Conservation (phyloP, 768 basidiomycete genomes). For the Kwoniella botswanensis region DNA sequence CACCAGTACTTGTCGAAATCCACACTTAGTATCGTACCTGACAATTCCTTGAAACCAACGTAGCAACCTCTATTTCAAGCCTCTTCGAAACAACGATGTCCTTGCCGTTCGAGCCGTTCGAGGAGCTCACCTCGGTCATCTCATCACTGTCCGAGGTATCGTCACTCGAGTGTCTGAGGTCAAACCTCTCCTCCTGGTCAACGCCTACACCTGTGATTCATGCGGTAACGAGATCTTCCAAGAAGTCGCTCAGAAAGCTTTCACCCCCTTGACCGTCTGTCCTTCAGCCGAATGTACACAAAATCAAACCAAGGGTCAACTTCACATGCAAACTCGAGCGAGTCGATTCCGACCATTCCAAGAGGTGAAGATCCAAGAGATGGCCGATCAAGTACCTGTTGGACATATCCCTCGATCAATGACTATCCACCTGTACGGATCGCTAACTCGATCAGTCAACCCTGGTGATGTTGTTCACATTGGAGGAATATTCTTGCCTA, state of each 20-base stretch:
- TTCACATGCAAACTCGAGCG: conserved; percentile 98
- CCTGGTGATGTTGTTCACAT: conserved; percentile 95
- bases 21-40: neutral
- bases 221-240: conserved; percentile 99
- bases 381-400: conserved; percentile 99
- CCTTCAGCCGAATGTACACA: conserved; percentile 82
- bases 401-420: conserved; percentile 98
- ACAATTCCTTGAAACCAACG: neutral
- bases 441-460: conserved; percentile 84
- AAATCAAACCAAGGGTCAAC: conserved; percentile 82
- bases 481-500: conserved; percentile 95
- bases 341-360: conserved; percentile 98
- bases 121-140: conserved; percentile 80
- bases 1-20: neutral
- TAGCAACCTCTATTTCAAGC: conserved; percentile 94
- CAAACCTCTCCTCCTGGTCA: conserved; percentile 93
- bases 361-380: conserved; percentile 98
- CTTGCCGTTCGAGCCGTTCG: conserved; percentile 92
- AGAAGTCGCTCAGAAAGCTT: conserved; percentile 89
- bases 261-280: conserved; percentile 86
- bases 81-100: conserved; percentile 62
- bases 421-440: conserved; percentile 93
- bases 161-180: conserved; percentile 99
- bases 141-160: conserved; percentile 96
- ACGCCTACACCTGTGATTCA: conserved; percentile 96